Conservation (phyloP, 2,329 filamentous ascomycete genomes). For the Sporothrix luriei region DNA sequence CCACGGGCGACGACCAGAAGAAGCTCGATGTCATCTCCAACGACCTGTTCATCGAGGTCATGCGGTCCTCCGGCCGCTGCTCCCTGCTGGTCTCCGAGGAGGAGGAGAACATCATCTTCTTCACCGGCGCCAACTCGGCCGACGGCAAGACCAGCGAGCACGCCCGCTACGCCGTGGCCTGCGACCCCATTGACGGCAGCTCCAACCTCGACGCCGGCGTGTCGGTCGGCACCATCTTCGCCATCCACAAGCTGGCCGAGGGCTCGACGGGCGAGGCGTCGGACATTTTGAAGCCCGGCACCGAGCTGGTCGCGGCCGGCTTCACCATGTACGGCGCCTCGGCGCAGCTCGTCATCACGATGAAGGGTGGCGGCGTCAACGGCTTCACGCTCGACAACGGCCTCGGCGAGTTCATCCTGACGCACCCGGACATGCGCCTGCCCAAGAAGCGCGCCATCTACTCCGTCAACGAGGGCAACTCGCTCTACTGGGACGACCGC, state of each 20-base stretch:
- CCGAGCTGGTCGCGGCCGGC: constrained; percentile 88
- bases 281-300: constrained; percentile 85
- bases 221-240: constrained; percentile 96
- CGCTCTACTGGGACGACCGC: constrained; percentile 88
- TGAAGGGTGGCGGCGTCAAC: constrained; percentile 89
- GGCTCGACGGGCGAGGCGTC: constrained; percentile 73
- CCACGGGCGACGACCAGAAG: constrained; percentile 97
- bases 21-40: constrained; percentile 99
- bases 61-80: constrained; percentile 90
- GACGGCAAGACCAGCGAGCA: constrained; percentile 59
- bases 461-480: constrained; percentile 98
- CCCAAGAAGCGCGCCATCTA: constrained; percentile 84
- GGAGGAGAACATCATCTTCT: constrained; percentile 89
- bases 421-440: constrained; percentile 90
- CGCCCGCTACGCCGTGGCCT: constrained; percentile 90
- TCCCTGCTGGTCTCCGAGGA: constrained; percentile 95
- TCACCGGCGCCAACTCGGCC: constrained; percentile 53
- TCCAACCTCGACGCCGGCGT: constrained; percentile 98
- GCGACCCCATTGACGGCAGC: constrained; percentile 96
- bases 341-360: constrained; percentile 93
- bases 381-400: constrained; percentile 97
- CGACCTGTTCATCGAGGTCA: constrained; percentile 93
- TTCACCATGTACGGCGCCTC: constrained; percentile 99
- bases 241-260: constrained; percentile 84
- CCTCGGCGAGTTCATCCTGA: constrained; percentile 97